Conservation (phyloP, 345 rosid genomes). For the Populus pruinosa region DNA sequence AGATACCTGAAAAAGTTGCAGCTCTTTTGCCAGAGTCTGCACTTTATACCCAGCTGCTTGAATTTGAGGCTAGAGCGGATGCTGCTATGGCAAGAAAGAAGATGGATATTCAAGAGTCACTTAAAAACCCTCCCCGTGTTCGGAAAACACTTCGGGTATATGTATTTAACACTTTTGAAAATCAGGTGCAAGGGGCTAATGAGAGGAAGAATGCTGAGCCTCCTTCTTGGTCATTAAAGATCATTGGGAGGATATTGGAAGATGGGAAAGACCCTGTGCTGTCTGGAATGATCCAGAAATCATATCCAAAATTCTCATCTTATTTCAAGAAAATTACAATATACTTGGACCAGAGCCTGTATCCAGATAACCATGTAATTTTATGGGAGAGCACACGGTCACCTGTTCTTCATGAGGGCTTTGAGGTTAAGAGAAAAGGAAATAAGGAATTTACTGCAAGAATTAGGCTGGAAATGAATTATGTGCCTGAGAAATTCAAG, state of each 20-base stretch:
- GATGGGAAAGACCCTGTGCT: constrained; percentile 54
- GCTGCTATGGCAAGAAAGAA: constrained; percentile 49
- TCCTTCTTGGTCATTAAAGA: constrained; percentile 59
- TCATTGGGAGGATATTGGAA: constrained; percentile 55
- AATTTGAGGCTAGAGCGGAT: constrained; percentile 51
- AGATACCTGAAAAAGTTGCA: constrained; percentile 51
- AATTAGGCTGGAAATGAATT: constrained; percentile 55
- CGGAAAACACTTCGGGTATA: constrained; percentile 48
- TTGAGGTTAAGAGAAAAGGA: constrained; percentile 65
- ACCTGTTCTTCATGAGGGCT: constrained; percentile 52
- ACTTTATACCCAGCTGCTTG: constrained; percentile 50
- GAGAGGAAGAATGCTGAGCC: constrained; percentile 30
- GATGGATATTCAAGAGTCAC: constrained; percentile 42
- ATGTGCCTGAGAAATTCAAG: constrained; percentile 51
- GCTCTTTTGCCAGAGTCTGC: constrained; percentile 48
- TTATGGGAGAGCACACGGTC: constrained; percentile 56
- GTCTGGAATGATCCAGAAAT: constrained; percentile 34
- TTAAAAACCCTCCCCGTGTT: constrained; percentile 43
- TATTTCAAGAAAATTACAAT: constrained; percentile 54
- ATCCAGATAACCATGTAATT: constrained; percentile 54
- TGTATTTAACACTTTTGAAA: constrained; percentile 46
- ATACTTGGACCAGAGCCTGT: constrained; percentile 54
- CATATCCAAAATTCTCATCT: constrained; percentile 47
- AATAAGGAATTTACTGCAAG: constrained; percentile 52
- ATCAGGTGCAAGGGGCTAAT: constrained; percentile 31